Conservation (phyloP, 768 basidiomycete genomes). For the Udeniomyces megalosporus region DNA sequence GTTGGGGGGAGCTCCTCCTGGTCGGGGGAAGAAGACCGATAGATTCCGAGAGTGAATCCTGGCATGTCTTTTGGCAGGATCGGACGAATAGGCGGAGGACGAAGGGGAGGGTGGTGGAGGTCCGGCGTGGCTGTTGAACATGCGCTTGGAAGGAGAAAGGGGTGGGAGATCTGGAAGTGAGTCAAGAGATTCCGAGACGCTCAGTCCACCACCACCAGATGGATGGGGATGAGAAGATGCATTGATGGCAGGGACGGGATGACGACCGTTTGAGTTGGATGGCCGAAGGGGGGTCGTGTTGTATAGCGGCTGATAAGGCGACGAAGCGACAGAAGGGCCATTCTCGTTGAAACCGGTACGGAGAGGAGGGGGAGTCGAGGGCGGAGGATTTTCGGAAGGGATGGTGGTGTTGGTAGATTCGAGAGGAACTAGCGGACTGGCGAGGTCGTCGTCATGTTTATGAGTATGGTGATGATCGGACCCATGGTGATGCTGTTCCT, state of each 20-base stretch:
- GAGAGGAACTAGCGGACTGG: background rate
- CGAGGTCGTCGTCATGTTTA: background rate
- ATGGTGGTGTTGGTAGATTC: background rate
- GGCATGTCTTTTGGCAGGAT: constrained; percentile 35
- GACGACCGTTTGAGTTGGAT: background rate
- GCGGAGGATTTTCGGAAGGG: background rate
- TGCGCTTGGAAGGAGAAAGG: background rate
- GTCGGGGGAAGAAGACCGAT: constrained; percentile 77
- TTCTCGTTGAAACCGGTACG: background rate
- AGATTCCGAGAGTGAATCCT: constrained; percentile 80
- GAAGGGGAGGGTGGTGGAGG: background rate
- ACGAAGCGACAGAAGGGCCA: background rate
- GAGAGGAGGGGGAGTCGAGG: background rate
- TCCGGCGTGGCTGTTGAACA: background rate
- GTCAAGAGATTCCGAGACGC: background rate
- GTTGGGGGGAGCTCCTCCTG: constrained; percentile 32
- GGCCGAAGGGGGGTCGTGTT: background rate
- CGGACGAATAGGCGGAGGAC: background rate
- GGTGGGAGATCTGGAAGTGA: constrained; percentile 5
- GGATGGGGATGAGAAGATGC: background rate
- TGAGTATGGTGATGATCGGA: background rate
- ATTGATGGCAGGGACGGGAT: background rate
- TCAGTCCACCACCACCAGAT: background rate
- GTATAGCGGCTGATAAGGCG: constrained; percentile 8
- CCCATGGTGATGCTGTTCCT: background rate